Conservation (phyloP, 2,329 filamentous ascomycete species). For the Aureobasidium pullulans region DNA sequence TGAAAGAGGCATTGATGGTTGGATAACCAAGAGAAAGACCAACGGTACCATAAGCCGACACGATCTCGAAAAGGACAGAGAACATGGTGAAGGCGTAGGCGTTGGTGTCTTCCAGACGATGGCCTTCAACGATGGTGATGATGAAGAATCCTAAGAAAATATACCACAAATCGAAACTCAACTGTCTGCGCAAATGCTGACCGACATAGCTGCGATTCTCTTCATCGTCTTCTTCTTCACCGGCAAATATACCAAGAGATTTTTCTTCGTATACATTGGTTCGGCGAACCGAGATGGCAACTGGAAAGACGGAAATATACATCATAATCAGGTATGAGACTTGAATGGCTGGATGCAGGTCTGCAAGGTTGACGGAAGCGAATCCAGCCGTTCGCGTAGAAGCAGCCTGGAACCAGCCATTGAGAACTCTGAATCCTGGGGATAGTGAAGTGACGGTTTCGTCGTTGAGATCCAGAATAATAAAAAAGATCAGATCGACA, state of each 20-base stretch:
- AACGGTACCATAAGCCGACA: constrained; percentile 90
- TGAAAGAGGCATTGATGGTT: constrained; percentile 69
- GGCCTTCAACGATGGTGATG: constrained; percentile 80
- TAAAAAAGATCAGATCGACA: constrained; percentile 82
- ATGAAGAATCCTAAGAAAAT: constrained; percentile 91
- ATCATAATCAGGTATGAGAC: constrained; percentile 97
- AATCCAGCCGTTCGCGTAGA: constrained; percentile 90
- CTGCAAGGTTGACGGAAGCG: constrained; percentile 66
- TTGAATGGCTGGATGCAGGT: constrained; percentile 82
- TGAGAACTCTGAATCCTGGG: constrained; percentile 67
- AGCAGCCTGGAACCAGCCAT: constrained; percentile 83
- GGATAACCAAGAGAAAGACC: constrained; percentile 82
- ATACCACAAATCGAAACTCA: constrained; percentile 97
- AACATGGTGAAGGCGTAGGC: constrained; percentile 47
- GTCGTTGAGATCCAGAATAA: constrained; percentile 80
- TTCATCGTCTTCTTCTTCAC: constrained; percentile 43
- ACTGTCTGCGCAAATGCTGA: constrained; percentile 81
- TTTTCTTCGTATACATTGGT: constrained; percentile 97
- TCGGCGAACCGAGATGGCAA: constrained; percentile 86
- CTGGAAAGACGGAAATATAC: constrained; percentile 97
- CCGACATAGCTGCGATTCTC: constrained; percentile 75
- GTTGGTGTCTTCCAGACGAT: constrained; percentile 55
- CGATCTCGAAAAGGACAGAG: constrained; percentile 68
- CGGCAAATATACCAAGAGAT: constrained; percentile 65
- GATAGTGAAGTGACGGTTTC: constrained; percentile 60